These are phyloP conservation scores for Pisolithus microcarpus DNA, from an alignment of 768 basidiomycete genomes.

Conservation along the genomic window DNA sequence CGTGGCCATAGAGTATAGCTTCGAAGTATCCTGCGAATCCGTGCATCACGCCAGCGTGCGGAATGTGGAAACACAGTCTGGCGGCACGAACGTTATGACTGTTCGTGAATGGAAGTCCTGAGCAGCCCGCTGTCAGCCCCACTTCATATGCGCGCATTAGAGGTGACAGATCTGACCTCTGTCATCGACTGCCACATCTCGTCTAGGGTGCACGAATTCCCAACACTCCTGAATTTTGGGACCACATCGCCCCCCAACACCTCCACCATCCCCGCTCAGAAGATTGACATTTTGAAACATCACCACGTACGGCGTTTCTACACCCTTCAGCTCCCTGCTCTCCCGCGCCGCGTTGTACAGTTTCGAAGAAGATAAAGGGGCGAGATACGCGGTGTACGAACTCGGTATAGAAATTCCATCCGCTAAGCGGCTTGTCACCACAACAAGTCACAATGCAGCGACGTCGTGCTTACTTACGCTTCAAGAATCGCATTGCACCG, in stretches of 20 bases:
- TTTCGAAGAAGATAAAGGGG: slow-evolving; percentile 91
- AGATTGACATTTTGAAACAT: slow-evolving; percentile 95
- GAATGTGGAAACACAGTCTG: slow-evolving; percentile 83
- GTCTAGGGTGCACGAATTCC: slow-evolving; percentile 92
- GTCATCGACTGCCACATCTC: slow-evolving; percentile 66
- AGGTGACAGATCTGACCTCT: slow-evolving; percentile 41
- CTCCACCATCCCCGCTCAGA: slow-evolving; percentile 68
- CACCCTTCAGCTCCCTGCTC: slow-evolving; percentile 56
- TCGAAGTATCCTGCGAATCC: slow-evolving; percentile 98
- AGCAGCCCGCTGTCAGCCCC: slow-evolving; percentile 6
- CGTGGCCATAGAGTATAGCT: slow-evolving; percentile 81
- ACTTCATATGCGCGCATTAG: neutral
- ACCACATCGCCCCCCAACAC: slow-evolving; percentile 62
- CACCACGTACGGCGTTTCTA: slow-evolving; percentile 97
- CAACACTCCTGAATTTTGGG: slow-evolving; percentile 89
- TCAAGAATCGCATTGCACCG: slow-evolving; percentile 88
- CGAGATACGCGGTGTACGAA: slow-evolving; percentile 91
- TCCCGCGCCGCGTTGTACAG: slow-evolving; percentile 77
- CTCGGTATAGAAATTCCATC: slow-evolving; percentile 93
- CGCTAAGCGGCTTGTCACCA: slow-evolving; percentile 39
- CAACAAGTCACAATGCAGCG: slow-evolving; percentile 1
- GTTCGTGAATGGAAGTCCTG: slow-evolving; percentile 89
- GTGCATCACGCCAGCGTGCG: slow-evolving; percentile 88
- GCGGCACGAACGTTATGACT: slow-evolving; percentile 91
- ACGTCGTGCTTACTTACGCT: slow-evolving; percentile 44